Conservation (phyloP, 2,329 filamentous ascomycete genomes). For the Nemania sp. region DNA sequence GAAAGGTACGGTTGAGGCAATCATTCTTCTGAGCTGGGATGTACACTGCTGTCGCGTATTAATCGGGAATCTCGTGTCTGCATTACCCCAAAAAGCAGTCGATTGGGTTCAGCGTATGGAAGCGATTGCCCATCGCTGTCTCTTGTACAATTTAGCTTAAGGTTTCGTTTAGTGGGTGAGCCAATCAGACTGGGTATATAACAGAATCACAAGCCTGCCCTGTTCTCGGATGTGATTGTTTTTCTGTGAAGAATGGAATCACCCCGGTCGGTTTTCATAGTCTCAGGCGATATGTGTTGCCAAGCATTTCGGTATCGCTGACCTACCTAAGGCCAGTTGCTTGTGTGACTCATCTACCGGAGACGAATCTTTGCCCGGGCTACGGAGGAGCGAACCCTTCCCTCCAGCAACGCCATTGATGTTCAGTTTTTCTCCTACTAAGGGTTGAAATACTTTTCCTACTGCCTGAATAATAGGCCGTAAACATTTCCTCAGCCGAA, state of each 20-base stretch:
- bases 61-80: not conserved
- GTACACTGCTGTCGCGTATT: not conserved
- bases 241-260: not conserved
- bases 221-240: not conserved
- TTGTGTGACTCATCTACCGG: constrained; percentile 13
- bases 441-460: not conserved
- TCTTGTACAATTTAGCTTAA: constrained; percentile 27
- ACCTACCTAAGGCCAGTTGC: too few species aligned
- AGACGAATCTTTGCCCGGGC: not conserved
- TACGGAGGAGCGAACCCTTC: not conserved
- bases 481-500: not conserved
- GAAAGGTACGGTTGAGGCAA: not conserved
- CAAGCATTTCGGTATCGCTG: not conserved
- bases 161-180: constrained; percentile 10
- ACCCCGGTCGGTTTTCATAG: not conserved
- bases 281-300: not conserved
- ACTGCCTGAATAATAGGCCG: not conserved
- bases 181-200: constrained; percentile 18
- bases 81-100: not conserved
- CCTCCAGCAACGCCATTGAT: not conserved
- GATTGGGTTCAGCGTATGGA: not conserved
- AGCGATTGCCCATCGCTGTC: not conserved
- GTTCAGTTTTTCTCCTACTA: not conserved
- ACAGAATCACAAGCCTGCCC: constrained; percentile 1
- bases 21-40: not conserved